phyloP scores from a whole-genome alignment of 371 early-diverging fungal genomes.

The Capillidium rhysosporum region DNA sequence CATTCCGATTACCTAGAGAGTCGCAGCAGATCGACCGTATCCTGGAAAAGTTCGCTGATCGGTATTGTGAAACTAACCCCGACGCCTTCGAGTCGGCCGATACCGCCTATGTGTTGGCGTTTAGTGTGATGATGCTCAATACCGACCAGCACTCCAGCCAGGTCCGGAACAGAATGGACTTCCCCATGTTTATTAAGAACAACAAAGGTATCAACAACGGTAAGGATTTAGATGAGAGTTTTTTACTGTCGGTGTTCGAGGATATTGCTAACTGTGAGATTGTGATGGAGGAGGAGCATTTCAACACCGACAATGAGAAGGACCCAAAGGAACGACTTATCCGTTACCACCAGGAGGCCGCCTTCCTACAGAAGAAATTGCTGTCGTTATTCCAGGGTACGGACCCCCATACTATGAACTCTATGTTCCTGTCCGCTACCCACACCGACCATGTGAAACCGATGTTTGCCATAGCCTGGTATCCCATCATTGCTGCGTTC shows the following conservation, averaged over 20 bases:
- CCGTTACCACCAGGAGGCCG: constrained; percentile 2
- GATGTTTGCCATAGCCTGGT: constrained; percentile 89
- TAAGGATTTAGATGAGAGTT: constrained; percentile 42
- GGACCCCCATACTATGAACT: not conserved
- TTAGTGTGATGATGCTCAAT: constrained; percentile 88
- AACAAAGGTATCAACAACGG: constrained; percentile 83
- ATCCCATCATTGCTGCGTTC: constrained; percentile 68
- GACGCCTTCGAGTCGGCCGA: constrained; percentile 52
- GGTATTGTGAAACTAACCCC: constrained; percentile 68
- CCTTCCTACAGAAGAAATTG: constrained; percentile 4
- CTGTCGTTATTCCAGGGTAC: constrained; percentile 5
- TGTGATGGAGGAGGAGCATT: constrained; percentile 58
- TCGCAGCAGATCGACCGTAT: constrained; percentile 97
- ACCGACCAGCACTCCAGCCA: constrained; percentile 87
- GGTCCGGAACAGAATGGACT: constrained; percentile 59
- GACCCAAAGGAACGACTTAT: not conserved
- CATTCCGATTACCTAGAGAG: constrained; percentile 92
- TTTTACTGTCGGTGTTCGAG: constrained; percentile 52
- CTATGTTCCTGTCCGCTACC: constrained; percentile 34
- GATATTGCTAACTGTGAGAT: constrained; percentile 76
- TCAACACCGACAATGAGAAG: not conserved
- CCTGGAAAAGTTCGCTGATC: constrained; percentile 91
- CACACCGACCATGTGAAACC: constrained; percentile 79
- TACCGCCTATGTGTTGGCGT: constrained; percentile 88
- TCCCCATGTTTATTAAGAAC: constrained; percentile 46